Base-by-base conservation (phyloP, 257 asterid species). In the Solanum tarijense region DNA sequence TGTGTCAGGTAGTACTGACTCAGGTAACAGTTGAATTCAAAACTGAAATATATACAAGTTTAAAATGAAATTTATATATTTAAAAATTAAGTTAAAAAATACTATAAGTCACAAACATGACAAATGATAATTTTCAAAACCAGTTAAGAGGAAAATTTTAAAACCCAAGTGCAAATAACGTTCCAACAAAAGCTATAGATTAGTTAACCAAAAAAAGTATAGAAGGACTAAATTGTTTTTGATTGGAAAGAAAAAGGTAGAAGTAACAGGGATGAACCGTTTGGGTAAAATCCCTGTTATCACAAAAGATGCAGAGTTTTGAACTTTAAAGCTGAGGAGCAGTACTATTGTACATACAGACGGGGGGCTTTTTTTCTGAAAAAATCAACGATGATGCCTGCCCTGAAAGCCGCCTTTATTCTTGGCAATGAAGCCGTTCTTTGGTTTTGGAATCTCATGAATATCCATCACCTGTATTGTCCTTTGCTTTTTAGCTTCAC, bases 401-500 rank as follows among this genome's bases (percentile, higher is more conserved):
- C 99, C 98, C 90, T 97, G 98, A 90, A 93, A 92, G 88, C 97
- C 92, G 9, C 99, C 95, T 93, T 93, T 97, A 91, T 95, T 95
- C 96, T 92, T 97, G 88, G 83, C 83, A 74, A 74, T 92, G 98
- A 91, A 96, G 90, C 94, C 88, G 82, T 97, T 96, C 95, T 91
- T 97, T 23, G 98, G 83, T 88, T 93, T 96, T 34, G 99, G 99
- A 75, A 97, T 89, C 92, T 97, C 98, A 58, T 94, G 98, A 89
- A 97, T 96, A 90, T 97, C 99, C 99, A 97, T 95, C 94, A 96
- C 94, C 88, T 95, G 99, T 85, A 97, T 95, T 82, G 95, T 96
- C 92, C 98, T 93, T 91, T 97, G 99, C 96, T 92, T 97, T 93
- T 95, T 96, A 89, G 99, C 99, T 96, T 92, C 98, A 93, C 83